Evolutionary conservation across 2,329 filamentous ascomycete species (phyloP), one percentile per base, ranked within the genome.

Genomic region (Alternaria hordeiaustralica): DNA sequence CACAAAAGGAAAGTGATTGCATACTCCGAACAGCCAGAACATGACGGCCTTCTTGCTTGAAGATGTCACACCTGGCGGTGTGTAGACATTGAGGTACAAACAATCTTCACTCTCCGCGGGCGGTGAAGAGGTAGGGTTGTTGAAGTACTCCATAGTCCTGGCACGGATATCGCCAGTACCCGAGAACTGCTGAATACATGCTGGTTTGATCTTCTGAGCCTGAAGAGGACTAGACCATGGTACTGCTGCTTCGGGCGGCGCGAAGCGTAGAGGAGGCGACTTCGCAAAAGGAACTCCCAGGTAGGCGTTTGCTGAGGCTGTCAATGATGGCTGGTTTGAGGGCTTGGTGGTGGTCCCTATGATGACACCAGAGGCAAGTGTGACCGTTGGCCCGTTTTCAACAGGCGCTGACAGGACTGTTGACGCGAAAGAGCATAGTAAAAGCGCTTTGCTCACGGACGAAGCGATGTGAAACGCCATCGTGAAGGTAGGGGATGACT

Each of bases 41-140:
- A 66, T 64, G 1, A 70, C 67, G 1, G 67, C 66, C 54, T 68
- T 68, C 41, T 46, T 66, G 57, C 51, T 68, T 46, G 30, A 63
- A 23, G 20, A 28, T 47, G 20, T 61, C 43, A 15, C 54, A 61
- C 5, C 61, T 23, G 21, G 55, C 13, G 74, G 79, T 5, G 69
- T 74, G 20, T 71, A 75, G 2, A 81, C 74, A 54, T 82, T 80
- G 3, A 81, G 69, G n/a, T 79, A 75, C 18, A 82, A 58, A 60
- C 80, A 82, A 57, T 82, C 79, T 43, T 82, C 79, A 23, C 66
- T 72, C 46, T 75, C 73, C 28, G 60, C 58, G 0, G 57, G 5
- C 3, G 64, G 58, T 10, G 64, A 61, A n/a, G 64, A 65, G 18
- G 41, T 15, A 4, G 61, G 66, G 47, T 70, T 67, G 25, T 47